A percentile compares a stretch with the other conserved stretches of the same genome.
Conservation (phyloP, 176 grass and related monocot species). For the Paspalum notatum region DNA sequence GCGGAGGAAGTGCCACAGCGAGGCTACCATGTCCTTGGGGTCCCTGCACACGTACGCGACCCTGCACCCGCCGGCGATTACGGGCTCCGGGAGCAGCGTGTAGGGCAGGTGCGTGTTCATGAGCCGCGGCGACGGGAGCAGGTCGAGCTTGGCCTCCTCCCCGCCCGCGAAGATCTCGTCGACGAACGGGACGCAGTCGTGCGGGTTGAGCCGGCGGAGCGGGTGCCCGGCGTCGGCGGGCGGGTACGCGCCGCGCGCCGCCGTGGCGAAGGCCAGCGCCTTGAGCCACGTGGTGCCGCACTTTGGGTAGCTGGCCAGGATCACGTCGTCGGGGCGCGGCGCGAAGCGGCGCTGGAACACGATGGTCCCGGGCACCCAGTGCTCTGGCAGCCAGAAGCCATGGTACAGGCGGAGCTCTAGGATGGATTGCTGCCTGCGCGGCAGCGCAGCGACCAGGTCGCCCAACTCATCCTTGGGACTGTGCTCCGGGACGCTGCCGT, state of each 20-base stretch:
- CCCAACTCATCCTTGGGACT: constrained; percentile 23
- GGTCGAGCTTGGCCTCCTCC: constrained; percentile 23
- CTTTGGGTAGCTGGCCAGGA: constrained; percentile 53
- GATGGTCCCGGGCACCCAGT: constrained; percentile 27
- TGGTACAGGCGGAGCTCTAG: constrained; percentile 22
- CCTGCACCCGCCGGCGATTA: constrained; percentile 35
- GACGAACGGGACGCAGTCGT: constrained; percentile 52
- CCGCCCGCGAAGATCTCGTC: constrained; percentile 41
- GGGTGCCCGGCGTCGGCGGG: constrained; percentile 25
- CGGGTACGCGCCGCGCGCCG: constrained; percentile 25
- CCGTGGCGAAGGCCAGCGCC: constrained; percentile 34
- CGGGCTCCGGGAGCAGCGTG: constrained; percentile 36
- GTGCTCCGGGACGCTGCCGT: background rate
- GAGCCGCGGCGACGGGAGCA: constrained; percentile 52
- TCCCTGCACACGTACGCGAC: constrained; percentile 55
- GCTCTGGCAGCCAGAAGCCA: constrained; percentile 36
- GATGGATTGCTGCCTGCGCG: background rate
- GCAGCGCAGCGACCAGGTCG: constrained; percentile 33
- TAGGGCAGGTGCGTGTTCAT: constrained; percentile 62
- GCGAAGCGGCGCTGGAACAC: constrained; percentile 36
- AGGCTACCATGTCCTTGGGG: constrained; percentile 48
- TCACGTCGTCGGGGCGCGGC: constrained; percentile 43
- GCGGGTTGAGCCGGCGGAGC: constrained; percentile 54
- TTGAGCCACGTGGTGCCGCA: constrained; percentile 53
- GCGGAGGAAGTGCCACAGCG: constrained; percentile 32